Base-by-base conservation (phyloP, 2,329 filamentous ascomycete species). In the Mycosphaerella sp. region DNA sequence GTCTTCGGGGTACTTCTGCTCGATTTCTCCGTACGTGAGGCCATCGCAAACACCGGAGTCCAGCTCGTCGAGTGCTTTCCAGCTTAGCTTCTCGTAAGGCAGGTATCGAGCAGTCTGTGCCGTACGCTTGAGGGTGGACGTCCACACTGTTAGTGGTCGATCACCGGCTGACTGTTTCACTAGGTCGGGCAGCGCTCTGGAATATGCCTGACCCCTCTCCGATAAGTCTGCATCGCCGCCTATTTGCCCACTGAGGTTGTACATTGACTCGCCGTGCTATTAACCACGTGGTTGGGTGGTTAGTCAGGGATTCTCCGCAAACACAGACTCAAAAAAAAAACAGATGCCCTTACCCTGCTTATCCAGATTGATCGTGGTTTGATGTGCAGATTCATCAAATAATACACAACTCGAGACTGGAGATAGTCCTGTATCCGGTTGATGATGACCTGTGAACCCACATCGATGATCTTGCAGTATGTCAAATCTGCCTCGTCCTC, bases 361-460 rank as follows among this genome's bases (percentile, higher is more conserved):
- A 98, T 75, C 93, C 93, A 98, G 59, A 98, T 95, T 3, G 89
- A 95, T 50, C 93, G 82, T 14, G 91, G 91, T 58, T 91, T 91
- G 69, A 98, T 98, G 72, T 98, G 93, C 35, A 98, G 78, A 68
- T 97, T 98, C 84, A 97, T 96, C 52, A 97, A 81, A 68, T 96
- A 98, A 72, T 98, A 98, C 41, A 98, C 91, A 40, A 98, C 85
- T 52, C 93, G 85, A 69, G 89, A 95, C 69, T 96, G 93, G 25
- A 98, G 78, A 66, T 98, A 98, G 71, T 98, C 93, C 67, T 89
- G 85, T 65, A 98, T 95, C 66, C 87, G 85, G 73, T 97, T 98
- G 79, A 98, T 97, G 65, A 97, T 93, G 66, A 97, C 90, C 66
- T 95, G 89, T 61, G 88, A 88, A 53, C 93, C 90, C 10, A 97